Conservation (phyloP, 1,284 basidiomycete species). For the Trichosporon sp. region DNA sequence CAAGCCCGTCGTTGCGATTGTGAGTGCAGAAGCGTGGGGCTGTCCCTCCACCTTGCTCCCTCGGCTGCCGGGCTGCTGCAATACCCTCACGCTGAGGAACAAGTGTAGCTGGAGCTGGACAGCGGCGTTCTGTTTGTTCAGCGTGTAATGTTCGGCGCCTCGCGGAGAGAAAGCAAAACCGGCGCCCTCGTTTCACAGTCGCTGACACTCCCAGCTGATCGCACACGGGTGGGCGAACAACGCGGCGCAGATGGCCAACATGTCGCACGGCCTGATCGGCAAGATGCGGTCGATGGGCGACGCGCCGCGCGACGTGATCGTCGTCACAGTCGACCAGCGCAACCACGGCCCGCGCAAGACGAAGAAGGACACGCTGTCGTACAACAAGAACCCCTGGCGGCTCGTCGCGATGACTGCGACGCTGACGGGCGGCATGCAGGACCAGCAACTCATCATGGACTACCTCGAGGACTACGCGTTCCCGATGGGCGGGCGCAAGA, state of each 20-base stretch:
- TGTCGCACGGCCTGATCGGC: conserved; percentile 38
- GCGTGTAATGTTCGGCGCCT: too few relatives aligned
- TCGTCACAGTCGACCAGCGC: conserved; percentile 59
- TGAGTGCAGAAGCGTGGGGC: conserved; percentile 19
- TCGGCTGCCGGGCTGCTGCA: too few relatives aligned
- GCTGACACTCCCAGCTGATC: conserved; percentile 9
- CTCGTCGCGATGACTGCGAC: conserved; percentile 21
- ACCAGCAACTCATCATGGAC: conserved; percentile 76
- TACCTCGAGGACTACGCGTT: conserved; percentile 73
- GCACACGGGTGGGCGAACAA: conserved; percentile 22
- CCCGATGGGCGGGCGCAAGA: conserved; percentile 61
- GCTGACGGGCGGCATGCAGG: conserved; percentile 39
- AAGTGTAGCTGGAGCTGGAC: too few relatives aligned
- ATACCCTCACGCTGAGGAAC: too few relatives aligned
- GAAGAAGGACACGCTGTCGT: conserved; percentile 57
- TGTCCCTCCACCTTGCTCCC: neutral
- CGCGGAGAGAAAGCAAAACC: too few relatives aligned
- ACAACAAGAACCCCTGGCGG: conserved; percentile 63
- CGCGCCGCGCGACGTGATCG: conserved; percentile 36
- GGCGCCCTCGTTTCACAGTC: too few relatives aligned
- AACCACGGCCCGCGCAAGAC: conserved; percentile 60
- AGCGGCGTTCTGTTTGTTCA: too few relatives aligned
- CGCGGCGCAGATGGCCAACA: conserved; percentile 30
- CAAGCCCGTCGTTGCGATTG: conserved; percentile 32
- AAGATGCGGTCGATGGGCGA: conserved; percentile 17